Evolutionary conservation across 179 eudicot species (phyloP), one percentile per base, ranked within the genome.

Genomic region (Sideroxylon spinosum): DNA sequence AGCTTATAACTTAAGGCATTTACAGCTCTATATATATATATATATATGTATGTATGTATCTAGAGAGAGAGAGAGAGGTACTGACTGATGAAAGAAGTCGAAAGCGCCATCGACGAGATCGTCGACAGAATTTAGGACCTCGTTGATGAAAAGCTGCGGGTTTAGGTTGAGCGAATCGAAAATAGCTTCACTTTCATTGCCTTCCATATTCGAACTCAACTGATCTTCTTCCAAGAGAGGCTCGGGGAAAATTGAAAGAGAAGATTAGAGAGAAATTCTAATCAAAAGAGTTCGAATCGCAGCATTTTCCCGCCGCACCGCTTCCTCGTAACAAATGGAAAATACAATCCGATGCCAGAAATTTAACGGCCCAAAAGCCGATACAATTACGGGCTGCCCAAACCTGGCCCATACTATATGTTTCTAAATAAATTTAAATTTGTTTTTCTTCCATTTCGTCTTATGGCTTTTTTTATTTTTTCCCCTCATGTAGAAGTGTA

Each of bases 61-160:
- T n/a, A n/a, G n/a, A n/a, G n/a, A n/a, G 73, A 75, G 74, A 72
- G 66, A 37, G 72, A 73, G 60, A 67, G 73, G 6, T 11, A 23
- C 3, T 67, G 81, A 94, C 97, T 82, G 85, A 70, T 83, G 89
- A 78, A 90, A 89, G 84, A 71, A 84, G 74, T 82, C 82, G 82
- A 95, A 95, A 78, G 98, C 97, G 23, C 83, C 92, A 16, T 93
- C 95, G 52, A 88, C 73, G 19, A 93, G 57, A 13, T 90, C 89
- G 74, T 90, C 93, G 46, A 89, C 91, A 7, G 60, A 23, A 77
- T 95, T 91, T 56, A 93, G 85, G 74, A 83, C 82, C 70, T 87
- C 92, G 84, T 94, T 94, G 89, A 94, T 79, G 89, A 94, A 91
- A 59, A 87, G 90, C 76, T 86, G 94, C 22, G 98, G 98, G 55